Base-by-base conservation (phyloP, 2,329 filamentous ascomycete species). In the Trichoderma sp. region DNA sequence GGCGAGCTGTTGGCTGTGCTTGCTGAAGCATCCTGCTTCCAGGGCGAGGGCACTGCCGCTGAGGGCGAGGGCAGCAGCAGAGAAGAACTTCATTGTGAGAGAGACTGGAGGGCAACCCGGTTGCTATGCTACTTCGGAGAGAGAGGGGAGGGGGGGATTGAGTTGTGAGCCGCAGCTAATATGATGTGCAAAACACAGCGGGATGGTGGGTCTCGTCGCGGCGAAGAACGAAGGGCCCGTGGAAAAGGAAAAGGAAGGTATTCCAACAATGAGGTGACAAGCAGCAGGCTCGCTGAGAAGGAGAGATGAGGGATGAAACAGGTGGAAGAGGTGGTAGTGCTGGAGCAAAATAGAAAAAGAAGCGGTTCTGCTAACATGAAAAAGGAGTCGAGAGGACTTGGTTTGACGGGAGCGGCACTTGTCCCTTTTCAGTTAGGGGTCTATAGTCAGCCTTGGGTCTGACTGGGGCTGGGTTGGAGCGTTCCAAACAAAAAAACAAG, bases 1-100 rank as follows among this genome's bases (percentile, higher is more conserved):
- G 61, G 84, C 82, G 63, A 88, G 80, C 64, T 82, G 79, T 28
- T 74, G 70, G 73, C 82, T 80, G 74, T 82, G 78, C 67, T 77
- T 73, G 64, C 78, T 77, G 69, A 88, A 76, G 76, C 86, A 87
- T 75, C 82, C 79, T 74, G 77, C 68, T 69, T 74, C 76, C 53
- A 79, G 70, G 74, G 79, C 77, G 72, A 79, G 76, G 70, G 76
- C 80, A 71, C 78, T 82, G 76, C 77, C 79, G 73, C 79, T 78
- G 73, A 81, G 74, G 72, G 83, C 73, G 61, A 84, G 36, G 36
- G 72, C 64, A 43, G 72, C 63, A 24, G 43, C 34, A 18, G 28
- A 43, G 36, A 70, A 73, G 70, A 73, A 64, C 43, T 51, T 71
- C 72, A 73, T 73, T 30, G 70, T 62, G 70, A 58, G 57, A 15